These are phyloP conservation scores for Eucalyptus tenuipes DNA, from an alignment of 345 rosid species.

Conservation along the genomic window DNA sequence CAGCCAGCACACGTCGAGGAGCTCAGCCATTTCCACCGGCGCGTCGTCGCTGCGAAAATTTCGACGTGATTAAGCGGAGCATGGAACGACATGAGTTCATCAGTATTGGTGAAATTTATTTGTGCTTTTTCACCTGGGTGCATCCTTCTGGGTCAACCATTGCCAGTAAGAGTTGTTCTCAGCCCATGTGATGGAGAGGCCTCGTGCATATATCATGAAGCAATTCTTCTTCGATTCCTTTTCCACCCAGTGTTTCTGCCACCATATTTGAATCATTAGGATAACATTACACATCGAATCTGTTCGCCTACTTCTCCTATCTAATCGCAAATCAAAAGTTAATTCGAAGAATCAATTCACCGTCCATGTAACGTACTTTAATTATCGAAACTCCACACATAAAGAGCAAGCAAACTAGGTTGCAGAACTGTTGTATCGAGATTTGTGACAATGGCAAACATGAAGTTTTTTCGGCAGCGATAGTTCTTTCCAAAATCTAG, in stretches of 20 bases:
- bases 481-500: neutral
- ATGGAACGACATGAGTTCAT: neutral
- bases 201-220: slow-evolving; percentile 52
- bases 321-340: neutral
- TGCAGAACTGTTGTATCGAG: neutral
- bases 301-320: neutral
- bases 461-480: neutral
- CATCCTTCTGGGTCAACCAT: slow-evolving; percentile 27
- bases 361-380: accelerated
- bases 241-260: slow-evolving; percentile 48
- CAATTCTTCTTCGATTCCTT: slow-evolving; percentile 30
- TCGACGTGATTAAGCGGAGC: neutral
- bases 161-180: slow-evolving; percentile 37
- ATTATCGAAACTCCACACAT: accelerated
- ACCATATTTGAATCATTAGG: neutral
- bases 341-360: neutral
- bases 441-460: neutral
- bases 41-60: neutral
- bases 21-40: slow-evolving; percentile 24
- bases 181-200: slow-evolving; percentile 49
- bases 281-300: neutral
- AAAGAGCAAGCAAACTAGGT: neutral
- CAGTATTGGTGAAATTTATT: neutral
- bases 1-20: slow-evolving; percentile 61
- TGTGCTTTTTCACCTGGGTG: neutral